Conservation (phyloP, 441 rosid species). For the Euphorbia celastroides region DNA sequence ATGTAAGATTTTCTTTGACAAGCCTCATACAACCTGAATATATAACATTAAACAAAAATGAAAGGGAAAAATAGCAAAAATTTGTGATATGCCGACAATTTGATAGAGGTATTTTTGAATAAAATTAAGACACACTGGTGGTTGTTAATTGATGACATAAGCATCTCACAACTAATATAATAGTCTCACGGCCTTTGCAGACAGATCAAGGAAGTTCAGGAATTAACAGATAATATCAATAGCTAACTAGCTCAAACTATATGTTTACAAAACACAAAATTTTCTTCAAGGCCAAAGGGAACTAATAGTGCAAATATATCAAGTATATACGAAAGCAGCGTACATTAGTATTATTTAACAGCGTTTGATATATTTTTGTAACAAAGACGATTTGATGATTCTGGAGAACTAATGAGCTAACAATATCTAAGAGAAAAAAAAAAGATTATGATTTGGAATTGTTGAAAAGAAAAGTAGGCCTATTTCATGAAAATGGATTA, state of each 20-base stretch:
- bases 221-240: no score
- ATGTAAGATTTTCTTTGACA: slow-evolving; percentile 83
- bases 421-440: background rate
- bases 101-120: background rate
- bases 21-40: slow-evolving; percentile 90
- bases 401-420: background rate
- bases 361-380: background rate
- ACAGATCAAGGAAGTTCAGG: background rate
- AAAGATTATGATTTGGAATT: background rate
- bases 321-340: background rate
- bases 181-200: background rate
- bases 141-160: background rate
- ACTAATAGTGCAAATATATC: no score
- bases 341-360: background rate
- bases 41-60: slow-evolving; percentile 15
- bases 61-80: slow-evolving; percentile 7
- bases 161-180: background rate
- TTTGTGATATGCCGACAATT: slow-evolving; percentile 2
- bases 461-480: background rate
- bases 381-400: background rate
- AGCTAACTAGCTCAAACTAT: background rate
- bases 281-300: no score
- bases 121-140: background rate
- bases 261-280: background rate
- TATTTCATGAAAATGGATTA: background rate